A percentile compares a stretch with the other conserved stretches of the same genome.
These are phyloP conservation scores for Pseudogymnoascus verrucosus DNA, from an alignment of 2,329 filamentous ascomycete species.

Conservation along the genomic window DNA sequence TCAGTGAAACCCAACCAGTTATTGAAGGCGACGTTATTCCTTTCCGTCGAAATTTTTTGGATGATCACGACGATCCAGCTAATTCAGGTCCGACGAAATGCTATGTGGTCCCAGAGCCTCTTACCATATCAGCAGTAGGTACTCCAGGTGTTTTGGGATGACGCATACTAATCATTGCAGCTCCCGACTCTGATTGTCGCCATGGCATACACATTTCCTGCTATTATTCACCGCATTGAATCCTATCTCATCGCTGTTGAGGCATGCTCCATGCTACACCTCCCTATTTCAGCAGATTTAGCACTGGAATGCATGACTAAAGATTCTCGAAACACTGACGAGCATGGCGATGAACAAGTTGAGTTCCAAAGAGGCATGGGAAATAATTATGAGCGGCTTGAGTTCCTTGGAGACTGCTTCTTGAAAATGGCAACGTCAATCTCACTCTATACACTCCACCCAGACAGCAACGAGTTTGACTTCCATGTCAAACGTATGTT, in stretches of 20 bases:
- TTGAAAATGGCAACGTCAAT: slow-evolving; percentile 95
- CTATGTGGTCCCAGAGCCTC: slow-evolving; percentile 67
- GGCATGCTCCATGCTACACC: slow-evolving; percentile 55
- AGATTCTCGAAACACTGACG: slow-evolving; percentile 75
- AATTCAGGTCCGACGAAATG: slow-evolving; percentile 35
- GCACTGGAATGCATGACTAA: slow-evolving; percentile 90
- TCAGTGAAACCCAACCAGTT: slow-evolving; percentile 70
- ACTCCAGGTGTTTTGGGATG: background rate
- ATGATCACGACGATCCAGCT: slow-evolving; percentile 45
- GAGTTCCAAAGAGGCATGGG: slow-evolving; percentile 83
- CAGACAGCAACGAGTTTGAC: slow-evolving; percentile 72
- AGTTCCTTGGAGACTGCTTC: slow-evolving; percentile 89
- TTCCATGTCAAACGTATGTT: slow-evolving; percentile 89
- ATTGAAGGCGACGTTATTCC: slow-evolving; percentile 65
- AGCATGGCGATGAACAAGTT: slow-evolving; percentile 57
- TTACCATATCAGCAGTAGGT: slow-evolving; percentile 68
- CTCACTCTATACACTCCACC: slow-evolving; percentile 68
- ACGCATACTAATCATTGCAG: slow-evolving; percentile 32
- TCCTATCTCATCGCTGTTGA: slow-evolving; percentile 74
- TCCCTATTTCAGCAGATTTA: slow-evolving; percentile 57
- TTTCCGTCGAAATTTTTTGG: slow-evolving; percentile 75
- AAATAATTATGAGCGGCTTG: slow-evolving; percentile 87
- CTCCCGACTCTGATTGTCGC: slow-evolving; percentile 61
- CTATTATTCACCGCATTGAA: slow-evolving; percentile 78
- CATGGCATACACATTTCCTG: slow-evolving; percentile 70